A percentile compares a stretch with the other conserved stretches of the same genome.
Evolutionary conservation across 2,329 filamentous ascomycete species (phyloP).

Genomic region (Orbilia blumenaviensis): DNA sequence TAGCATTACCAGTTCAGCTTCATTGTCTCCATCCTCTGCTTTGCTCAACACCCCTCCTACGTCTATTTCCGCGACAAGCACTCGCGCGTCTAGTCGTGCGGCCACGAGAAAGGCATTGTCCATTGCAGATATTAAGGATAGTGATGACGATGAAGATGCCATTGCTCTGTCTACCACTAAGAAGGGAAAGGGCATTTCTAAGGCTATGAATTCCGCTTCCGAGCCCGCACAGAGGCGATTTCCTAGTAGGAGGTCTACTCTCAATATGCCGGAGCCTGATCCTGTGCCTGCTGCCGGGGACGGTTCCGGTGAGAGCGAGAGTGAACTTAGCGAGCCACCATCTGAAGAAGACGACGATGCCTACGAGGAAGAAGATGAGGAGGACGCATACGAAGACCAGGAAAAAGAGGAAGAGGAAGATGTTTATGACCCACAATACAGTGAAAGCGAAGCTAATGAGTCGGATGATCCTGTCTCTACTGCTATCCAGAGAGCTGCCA

Average conservation of each 20-base stretch:
- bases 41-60: constrained; percentile 17
- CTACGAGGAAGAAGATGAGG: constrained; percentile 42
- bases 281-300: constrained; percentile 8
- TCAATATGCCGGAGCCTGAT: not conserved
- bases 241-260: constrained; percentile 22
- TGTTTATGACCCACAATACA: no score
- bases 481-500: not conserved
- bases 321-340: constrained; percentile 4
- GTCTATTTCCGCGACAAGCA: constrained; percentile 25
- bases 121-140: not conserved
- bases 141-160: constrained; percentile 22
- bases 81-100: constrained; percentile 39
- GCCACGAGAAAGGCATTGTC: not conserved
- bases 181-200: constrained; percentile 37
- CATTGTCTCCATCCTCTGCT: not conserved
- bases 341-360: constrained; percentile 27
- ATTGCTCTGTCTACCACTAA: constrained; percentile 25
- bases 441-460: constrained; percentile 56
- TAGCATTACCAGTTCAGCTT: constrained; percentile 6
- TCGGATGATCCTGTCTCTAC: constrained; percentile 14
- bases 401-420: constrained; percentile 5
- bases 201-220: not conserved
- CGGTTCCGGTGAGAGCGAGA: not conserved
- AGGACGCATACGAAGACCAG: constrained; percentile 30
- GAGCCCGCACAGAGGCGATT: not conserved